Base-by-base conservation (phyloP, 2,329 filamentous ascomycete species). In the Myriangium duriaei region DNA sequence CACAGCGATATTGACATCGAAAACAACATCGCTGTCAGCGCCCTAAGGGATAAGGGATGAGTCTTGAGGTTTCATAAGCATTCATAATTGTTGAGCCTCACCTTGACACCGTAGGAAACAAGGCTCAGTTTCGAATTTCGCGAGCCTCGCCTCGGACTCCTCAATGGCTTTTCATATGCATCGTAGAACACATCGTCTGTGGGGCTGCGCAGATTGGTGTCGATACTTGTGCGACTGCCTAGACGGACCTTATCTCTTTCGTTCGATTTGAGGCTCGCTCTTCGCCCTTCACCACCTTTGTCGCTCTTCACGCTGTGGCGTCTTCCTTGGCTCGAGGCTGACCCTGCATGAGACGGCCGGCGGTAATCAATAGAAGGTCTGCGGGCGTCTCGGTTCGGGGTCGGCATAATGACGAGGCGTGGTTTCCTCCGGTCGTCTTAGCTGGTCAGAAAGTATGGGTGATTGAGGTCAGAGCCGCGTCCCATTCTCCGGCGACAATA, bases 1-100 rank as follows among this genome's bases (percentile, higher is more conserved):
- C 18, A 77, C 65, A 34, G 67, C 69, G 45, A 77, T 67, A 47
- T 72, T 75, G 49, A 77, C 64, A 50, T 73, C 65, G 26, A 68
- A 67, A 46, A 69, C 53, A 35, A 52, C 39, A 30, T 43, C 42
- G 42, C 35, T 44, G 43, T 43, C 35, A 29, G 40, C 28, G 49
- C 28, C 39, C 39, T 34, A 37, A 12, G 35, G 12, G 24, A 26
- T 16, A 9, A 19, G 11, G 17, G 12, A 16, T 16, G 11, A 15
- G 9, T 9, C 32, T 9, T 18, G 4, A n/a, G 15, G 7, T 12
- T 13, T 7, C 12, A 7, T 11, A 7, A 31, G 7, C 12, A 7
- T 11, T n/a, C 29, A 7, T n/a, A 12, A 31, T 13, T 30, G 19
- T 32, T 33, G 30, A 13, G 12, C 29, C 36, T n/a, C 32, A 32